phyloP scores from a whole-genome alignment of 805 yeast species.

The Maudiozyma saulgeensis region DNA sequence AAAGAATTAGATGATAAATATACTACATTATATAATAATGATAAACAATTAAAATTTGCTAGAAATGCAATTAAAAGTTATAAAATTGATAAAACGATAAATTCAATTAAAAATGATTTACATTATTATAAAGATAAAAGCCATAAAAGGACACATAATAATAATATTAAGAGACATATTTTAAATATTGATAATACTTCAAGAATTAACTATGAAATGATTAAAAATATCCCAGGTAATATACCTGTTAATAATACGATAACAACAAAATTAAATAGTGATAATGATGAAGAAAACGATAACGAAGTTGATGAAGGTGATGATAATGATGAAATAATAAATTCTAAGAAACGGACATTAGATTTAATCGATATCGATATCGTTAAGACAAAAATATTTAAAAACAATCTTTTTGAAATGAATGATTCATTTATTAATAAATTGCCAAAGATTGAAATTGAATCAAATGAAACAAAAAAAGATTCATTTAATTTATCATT shows the following conservation, averaged over 20 bases:
- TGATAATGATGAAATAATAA: conserved; percentile 2
- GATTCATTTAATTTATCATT: conserved; percentile 1
- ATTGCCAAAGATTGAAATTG: background rate
- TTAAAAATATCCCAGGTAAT: conserved; percentile 27
- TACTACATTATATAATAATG: conserved; percentile 1
- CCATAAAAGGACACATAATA: background rate
- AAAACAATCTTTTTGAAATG: conserved; percentile 19
- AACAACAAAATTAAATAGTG: background rate
- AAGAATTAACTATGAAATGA: conserved; percentile 28
- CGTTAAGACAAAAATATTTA: conserved; percentile 20
- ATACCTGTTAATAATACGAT: conserved; percentile 1
- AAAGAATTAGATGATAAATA: background rate
- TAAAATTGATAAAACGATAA: background rate
- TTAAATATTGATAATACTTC: conserved; percentile 27
- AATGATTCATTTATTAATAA: conserved; percentile 18
- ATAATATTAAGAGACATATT: conserved; percentile 22
- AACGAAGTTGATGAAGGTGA: background rate
- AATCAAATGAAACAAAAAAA: background rate
- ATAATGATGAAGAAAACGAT: background rate
- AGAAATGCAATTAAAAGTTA: conserved; percentile 10
- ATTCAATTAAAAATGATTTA: background rate
- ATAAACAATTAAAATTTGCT: conserved; percentile 13
- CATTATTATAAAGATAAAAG: conserved; percentile 1
- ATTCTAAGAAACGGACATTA: background rate
- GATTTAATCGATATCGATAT: conserved; percentile 16